A percentile compares a stretch with the other conserved stretches of the same genome.
These are phyloP conservation scores for Entonaema liquescens DNA, from an alignment of 495 filamentous ascomycete species.

Conservation along the genomic window DNA sequence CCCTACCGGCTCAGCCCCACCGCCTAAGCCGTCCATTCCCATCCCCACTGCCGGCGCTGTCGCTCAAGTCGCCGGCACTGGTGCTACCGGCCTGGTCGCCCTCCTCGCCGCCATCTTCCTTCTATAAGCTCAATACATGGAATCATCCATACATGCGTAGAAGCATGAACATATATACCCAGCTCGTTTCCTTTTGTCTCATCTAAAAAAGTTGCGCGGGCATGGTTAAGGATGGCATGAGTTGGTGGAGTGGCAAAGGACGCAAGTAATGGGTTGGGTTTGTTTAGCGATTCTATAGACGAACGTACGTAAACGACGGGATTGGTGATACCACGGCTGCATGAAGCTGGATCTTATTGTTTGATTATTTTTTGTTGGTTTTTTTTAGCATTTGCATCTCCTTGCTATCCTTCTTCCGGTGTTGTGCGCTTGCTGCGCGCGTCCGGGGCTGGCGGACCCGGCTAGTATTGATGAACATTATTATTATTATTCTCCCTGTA, in stretches of 20 bases:
- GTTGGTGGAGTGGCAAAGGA: not conserved
- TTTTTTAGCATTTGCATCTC: not conserved
- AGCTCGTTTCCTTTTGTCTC: conserved; percentile 2
- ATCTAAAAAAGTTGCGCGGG: not conserved
- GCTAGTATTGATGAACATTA: not conserved
- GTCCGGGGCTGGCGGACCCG: not conserved
- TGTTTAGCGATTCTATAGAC: not conserved
- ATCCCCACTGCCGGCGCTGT: conserved; percentile 49
- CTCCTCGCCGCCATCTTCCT: conserved; percentile 30
- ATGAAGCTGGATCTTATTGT: not conserved
- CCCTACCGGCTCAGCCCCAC: conserved; percentile 32
- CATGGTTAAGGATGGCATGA: not conserved
- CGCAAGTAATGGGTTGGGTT: not conserved
- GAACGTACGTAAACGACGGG: not conserved
- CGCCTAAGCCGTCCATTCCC: conserved; percentile 21
- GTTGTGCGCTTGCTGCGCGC: not conserved
- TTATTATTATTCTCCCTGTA: not conserved
- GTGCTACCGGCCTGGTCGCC: conserved; percentile 17
- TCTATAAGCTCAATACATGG: not conserved
- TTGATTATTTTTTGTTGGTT: not conserved
- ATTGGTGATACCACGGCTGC: not conserved
- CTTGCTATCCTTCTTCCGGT: not conserved
- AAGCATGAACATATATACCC: not conserved
- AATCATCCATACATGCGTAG: not conserved
- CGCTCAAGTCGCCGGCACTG: conserved; percentile 20